Evolutionary conservation across 352 stramenopile species (phyloP).

Genomic region (Aphanomyces cochlioides): DNA sequence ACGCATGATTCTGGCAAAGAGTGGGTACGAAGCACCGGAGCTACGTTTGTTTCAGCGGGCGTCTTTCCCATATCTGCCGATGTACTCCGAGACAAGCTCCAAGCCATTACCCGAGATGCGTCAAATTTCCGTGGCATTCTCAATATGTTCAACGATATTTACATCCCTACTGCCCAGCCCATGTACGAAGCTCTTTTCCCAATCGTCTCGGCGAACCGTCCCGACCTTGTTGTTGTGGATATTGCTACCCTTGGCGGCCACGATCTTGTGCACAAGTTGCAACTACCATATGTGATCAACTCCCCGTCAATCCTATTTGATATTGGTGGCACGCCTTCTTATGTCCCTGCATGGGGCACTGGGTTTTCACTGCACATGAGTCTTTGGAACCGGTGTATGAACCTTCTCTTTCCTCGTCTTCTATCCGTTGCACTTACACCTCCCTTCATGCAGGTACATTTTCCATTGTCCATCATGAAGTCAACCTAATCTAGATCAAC

Average conservation of each 20-base stretch:
- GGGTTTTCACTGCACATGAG: slow-evolving; percentile 80
- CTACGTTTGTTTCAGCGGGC: slow-evolving; percentile 71
- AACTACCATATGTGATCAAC: slow-evolving; percentile 75
- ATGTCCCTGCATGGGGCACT: slow-evolving; percentile 81
- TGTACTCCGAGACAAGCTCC: slow-evolving; percentile 63
- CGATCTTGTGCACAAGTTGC: slow-evolving; percentile 71
- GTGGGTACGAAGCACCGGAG: slow-evolving; percentile 51
- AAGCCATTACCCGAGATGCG: slow-evolving; percentile 73
- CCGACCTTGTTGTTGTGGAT: slow-evolving; percentile 75
- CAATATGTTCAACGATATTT: slow-evolving; percentile 87
- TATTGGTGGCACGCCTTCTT: slow-evolving; percentile 60
- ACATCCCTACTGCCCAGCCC: slow-evolving; percentile 62
- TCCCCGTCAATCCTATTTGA: slow-evolving; percentile 84
- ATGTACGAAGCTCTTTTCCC: slow-evolving; percentile 75
- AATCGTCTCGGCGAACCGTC: slow-evolving; percentile 40
- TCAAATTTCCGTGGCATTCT: slow-evolving; percentile 83
- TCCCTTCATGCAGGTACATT: slow-evolving; percentile 66
- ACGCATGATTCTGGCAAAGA: slow-evolving; percentile 78
- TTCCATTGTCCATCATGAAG: neutral
- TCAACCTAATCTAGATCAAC: slow-evolving; percentile 42
- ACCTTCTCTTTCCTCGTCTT: slow-evolving; percentile 83
- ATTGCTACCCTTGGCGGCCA: slow-evolving; percentile 77
- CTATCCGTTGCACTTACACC: slow-evolving; percentile 83
- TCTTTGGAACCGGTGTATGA: slow-evolving; percentile 86
- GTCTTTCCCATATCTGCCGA: slow-evolving; percentile 69